Base-by-base conservation (phyloP, 1,284 basidiomycete genomes). In the Trametes pubescens region DNA sequence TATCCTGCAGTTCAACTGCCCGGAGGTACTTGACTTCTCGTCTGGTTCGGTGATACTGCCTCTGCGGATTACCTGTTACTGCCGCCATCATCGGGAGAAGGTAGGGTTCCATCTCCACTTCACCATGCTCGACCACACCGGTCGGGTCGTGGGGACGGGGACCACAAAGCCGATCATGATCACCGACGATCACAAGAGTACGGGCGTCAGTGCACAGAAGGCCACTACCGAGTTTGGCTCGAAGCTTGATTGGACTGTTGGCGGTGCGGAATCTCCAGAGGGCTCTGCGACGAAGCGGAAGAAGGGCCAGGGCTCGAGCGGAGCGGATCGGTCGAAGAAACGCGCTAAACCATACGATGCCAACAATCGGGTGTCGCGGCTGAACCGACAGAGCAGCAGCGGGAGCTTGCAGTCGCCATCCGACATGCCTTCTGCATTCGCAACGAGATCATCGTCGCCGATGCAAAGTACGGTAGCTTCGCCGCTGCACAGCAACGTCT, bases 51-150 rank as follows among this genome's bases (percentile, higher is more conserved):
- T 91, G 14, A 86, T 94, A 21, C 83, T 99, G 18, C 98, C 98
- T 3, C 90, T 99, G 53, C 89, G 98, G 52, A 95, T 99, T 69
- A 98, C 98, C 8, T 99, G 98, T 80, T 99, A 99, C 78, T 99
- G 98, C 74, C 91, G 98, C 57, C 98, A 99, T 81, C 98, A 99
- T 79, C 91, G 95, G 65, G 98, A 99, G 80, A 99, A 98, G 81
- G 83, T 93, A 52, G 98, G 98, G 1, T 99, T 99, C 80, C 90
- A 92, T 75, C 90, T 99, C 68, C 92, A 94, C 72, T 94, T 99
- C 77, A 91, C 90, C 21, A 87, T 99, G 82, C 87, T 91, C 71
- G 94, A 98, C 69, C 82, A 89, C 71, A 83, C 81, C 40, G 96
- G 95, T 9, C 86, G 92, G 29, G 78, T 96, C 54, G 87, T 99